phyloP scores from a whole-genome alignment of 2,329 filamentous ascomycete species.

The Lachnellula willkommii region DNA sequence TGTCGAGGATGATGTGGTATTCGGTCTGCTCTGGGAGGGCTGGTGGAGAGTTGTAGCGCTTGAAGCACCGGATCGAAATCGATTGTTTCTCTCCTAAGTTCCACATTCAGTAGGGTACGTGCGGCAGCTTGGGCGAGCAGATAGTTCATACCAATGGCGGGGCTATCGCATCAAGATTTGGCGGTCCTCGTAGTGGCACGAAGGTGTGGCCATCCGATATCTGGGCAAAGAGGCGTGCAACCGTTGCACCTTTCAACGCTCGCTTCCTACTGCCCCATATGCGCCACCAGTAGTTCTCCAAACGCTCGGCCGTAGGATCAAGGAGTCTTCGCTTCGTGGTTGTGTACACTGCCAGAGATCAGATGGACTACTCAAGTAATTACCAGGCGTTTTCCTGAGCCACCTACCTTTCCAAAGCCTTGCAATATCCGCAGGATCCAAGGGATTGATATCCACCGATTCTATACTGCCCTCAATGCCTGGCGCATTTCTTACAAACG shows the following conservation, averaged over 20 bases:
- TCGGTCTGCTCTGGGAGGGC: slow-evolving; percentile 14
- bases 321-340: slow-evolving; percentile 53
- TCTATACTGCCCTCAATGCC: slow-evolving; percentile 48
- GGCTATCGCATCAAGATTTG: slow-evolving; percentile 46
- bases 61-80: slow-evolving; percentile 18
- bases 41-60: slow-evolving; percentile 19
- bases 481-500: slow-evolving; percentile 47
- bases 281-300: slow-evolving; percentile 64
- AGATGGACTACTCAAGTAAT: slow-evolving; percentile 10
- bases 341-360: slow-evolving; percentile 47
- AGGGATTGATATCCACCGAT: slow-evolving; percentile 35
- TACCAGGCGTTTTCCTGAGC: slow-evolving; percentile 2
- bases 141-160: slow-evolving; percentile 39
- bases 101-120: slow-evolving; percentile 22
- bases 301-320: slow-evolving; percentile 56
- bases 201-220: slow-evolving; percentile 55
- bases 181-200: slow-evolving; percentile 49
- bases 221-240: slow-evolving; percentile 52
- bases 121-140: slow-evolving; percentile 1
- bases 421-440: slow-evolving; percentile 44
- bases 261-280: slow-evolving; percentile 51
- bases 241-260: slow-evolving; percentile 45
- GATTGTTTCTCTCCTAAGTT: slow-evolving; percentile 19
- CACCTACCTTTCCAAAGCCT: slow-evolving; percentile 50
- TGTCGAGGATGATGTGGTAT: slow-evolving; percentile 19